Evolutionary conservation across 225 moss, liverwort and hornwort species (phyloP).

Genomic region (Thuidium tamariscinum): DNA sequence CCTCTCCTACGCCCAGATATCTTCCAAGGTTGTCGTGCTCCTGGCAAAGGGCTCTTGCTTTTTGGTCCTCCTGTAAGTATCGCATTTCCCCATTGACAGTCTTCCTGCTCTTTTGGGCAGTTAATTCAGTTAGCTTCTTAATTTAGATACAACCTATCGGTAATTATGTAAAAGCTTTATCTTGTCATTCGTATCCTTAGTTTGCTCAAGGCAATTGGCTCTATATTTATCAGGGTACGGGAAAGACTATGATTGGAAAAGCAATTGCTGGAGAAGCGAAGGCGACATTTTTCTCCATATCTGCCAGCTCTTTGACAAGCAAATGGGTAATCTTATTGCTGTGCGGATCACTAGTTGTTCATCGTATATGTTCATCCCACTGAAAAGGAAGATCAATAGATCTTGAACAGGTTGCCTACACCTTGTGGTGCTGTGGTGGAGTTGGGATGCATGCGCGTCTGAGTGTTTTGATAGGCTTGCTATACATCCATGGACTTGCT

Average conservation of each 20-base stretch:
- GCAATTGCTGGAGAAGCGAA: constrained; percentile 98
- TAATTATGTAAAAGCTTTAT: background rate
- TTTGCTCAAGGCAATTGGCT: background rate
- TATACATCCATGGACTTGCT: background rate
- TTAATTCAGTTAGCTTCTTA: too few species aligned
- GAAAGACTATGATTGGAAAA: constrained; percentile 99
- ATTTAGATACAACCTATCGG: background rate
- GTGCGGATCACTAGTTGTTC: background rate
- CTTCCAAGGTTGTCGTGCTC: constrained; percentile 94
- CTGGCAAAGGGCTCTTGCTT: constrained; percentile 91
- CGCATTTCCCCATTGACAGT: background rate
- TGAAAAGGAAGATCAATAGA: background rate
- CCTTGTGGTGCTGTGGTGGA: background rate
- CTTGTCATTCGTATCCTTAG: background rate
- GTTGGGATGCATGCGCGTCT: background rate
- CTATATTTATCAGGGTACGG: constrained; percentile 58
- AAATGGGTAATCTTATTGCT: constrained; percentile 68
- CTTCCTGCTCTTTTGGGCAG: too few species aligned
- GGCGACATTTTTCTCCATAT: constrained; percentile 97
- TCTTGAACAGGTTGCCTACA: background rate
- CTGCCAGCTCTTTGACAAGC: constrained; percentile 97
- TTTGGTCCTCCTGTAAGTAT: constrained; percentile 95
- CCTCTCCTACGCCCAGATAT: constrained; percentile 95
- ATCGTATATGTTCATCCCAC: background rate
- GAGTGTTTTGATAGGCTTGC: background rate